Evolutionary conservation across 225 moss, liverwort and hornwort species (phyloP), one percentile per base, ranked within the genome.

Genomic region (Lunularia cruciata): DNA sequence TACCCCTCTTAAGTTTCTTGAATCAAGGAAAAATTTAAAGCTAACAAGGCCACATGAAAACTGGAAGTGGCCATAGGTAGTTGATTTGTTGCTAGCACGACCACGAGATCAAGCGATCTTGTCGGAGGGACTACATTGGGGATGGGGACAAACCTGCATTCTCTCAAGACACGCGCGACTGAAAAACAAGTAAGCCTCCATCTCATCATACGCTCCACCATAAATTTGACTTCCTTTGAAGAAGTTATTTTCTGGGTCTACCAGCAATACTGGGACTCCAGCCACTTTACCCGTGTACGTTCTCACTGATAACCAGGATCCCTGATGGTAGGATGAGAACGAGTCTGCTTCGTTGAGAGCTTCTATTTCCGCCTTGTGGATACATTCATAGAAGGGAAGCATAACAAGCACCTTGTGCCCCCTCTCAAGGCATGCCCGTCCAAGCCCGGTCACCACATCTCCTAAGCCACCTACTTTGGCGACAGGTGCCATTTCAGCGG

Each of bases 391-490:
- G 47, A 79, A 83, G 13, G 83, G 83, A 34, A 83, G 75, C 72
- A 83, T 76, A 14, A 83, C 83, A 22, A 78, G 72, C 52, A 83
- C 76, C 64, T 76, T 83, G 69, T 83, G 83, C 31, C 83, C 83
- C 65, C 79, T 75, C 20, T 73, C 79, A 36, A 83, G 39, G 46
- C 83, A 83, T 18, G 83, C 79, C 28, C 83, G 70, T 57, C 78
- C 83, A 68, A 83, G 75, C 20, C 83, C 83, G 3, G 83, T 79
- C 19, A 83, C 83, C 28, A 83, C 83, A 48, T 83, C 83, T 30
- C 78, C 83, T 72, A 83, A 48, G 25, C 83, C 83, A 18, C 83
- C 83, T 27, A 83, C 83, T 83, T 83, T 83, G 0, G 83, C 83
- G 26, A 83, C 67, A 3, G 83, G 83, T 43, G 79, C 83, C 83